A percentile compares a stretch with the other conserved stretches of the same genome.
phyloP scores from a whole-genome alignment of 2,329 filamentous ascomycete genomes.

The Aspergillus pseudoterreus region DNA sequence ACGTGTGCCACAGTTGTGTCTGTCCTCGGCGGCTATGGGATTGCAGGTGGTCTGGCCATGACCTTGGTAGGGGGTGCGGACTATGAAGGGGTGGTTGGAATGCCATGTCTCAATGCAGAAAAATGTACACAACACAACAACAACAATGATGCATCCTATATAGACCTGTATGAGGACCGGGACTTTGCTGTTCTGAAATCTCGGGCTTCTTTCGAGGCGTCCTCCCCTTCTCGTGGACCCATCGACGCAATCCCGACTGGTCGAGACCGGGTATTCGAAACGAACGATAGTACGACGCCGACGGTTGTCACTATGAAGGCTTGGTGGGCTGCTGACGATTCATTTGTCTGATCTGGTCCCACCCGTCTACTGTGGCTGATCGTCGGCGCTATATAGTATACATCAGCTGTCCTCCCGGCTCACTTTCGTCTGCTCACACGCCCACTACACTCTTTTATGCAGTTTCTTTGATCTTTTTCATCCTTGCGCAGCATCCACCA shows the following conservation, averaged over 20 bases:
- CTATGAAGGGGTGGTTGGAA: slow-evolving; percentile 1
- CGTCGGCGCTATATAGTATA: slow-evolving; percentile 1
- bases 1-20: background rate
- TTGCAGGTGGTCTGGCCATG: background rate
- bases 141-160: background rate
- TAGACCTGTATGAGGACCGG: background rate
- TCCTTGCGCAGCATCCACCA: slow-evolving; percentile 9
- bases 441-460: background rate
- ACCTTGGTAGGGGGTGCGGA: background rate
- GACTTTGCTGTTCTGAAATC: background rate
- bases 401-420: background rate
- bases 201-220: background rate
- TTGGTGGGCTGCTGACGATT: slow-evolving; percentile 6
- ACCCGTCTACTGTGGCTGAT: background rate
- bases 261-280: background rate
- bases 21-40: background rate
- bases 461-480: background rate
- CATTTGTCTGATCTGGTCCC: background rate
- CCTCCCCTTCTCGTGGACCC: background rate
- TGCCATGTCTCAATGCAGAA: background rate
- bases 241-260: background rate
- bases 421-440: too few species aligned
- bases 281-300: background rate
- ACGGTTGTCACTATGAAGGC: background rate
- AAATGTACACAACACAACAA: background rate